Evolutionary conservation across 78 protist species (phyloP).

Genomic region (Dictyostelium capitatum): DNA sequence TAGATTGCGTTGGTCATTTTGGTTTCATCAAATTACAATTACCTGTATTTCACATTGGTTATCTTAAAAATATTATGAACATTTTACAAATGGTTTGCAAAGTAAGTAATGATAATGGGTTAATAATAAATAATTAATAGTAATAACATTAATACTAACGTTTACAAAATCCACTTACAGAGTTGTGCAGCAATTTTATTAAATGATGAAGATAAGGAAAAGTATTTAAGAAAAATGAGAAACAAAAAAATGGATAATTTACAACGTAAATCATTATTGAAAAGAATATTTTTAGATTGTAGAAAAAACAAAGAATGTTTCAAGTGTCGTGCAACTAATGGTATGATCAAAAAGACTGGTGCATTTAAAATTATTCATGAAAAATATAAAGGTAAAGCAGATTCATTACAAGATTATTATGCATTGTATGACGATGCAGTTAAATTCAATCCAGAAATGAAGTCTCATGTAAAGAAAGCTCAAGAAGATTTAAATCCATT

Average conservation of each 20-base stretch:
- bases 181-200: slow-evolving; percentile 50
- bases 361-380: slow-evolving; percentile 92
- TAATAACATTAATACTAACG: slow-evolving; percentile 86
- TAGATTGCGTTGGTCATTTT: slow-evolving; percentile 98
- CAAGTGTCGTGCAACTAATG: slow-evolving; percentile 93
- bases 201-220: slow-evolving; percentile 42
- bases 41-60: slow-evolving; percentile 99
- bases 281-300: slow-evolving; percentile 69
- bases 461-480: slow-evolving; percentile 76
- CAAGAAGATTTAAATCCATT: slow-evolving; percentile 95
- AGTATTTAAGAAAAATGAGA: slow-evolving; percentile 65
- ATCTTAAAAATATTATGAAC: slow-evolving; percentile 85
- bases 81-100: slow-evolving; percentile 95
- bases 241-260: slow-evolving; percentile 55
- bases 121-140: too few relatives aligned
- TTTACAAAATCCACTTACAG: slow-evolving; percentile 52
- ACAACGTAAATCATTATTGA: slow-evolving; percentile 71
- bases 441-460: slow-evolving; percentile 67
- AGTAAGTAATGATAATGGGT: slow-evolving; percentile 14
- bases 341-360: slow-evolving; percentile 91
- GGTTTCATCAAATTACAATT: slow-evolving; percentile 94
- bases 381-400: slow-evolving; percentile 62
- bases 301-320: slow-evolving; percentile 88
- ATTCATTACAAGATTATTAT: slow-evolving; percentile 28
- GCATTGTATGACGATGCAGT: slow-evolving; percentile 59